Base-by-base conservation (phyloP, 116 monocot genomes). In the Dioscorea cayenensis region DNA sequence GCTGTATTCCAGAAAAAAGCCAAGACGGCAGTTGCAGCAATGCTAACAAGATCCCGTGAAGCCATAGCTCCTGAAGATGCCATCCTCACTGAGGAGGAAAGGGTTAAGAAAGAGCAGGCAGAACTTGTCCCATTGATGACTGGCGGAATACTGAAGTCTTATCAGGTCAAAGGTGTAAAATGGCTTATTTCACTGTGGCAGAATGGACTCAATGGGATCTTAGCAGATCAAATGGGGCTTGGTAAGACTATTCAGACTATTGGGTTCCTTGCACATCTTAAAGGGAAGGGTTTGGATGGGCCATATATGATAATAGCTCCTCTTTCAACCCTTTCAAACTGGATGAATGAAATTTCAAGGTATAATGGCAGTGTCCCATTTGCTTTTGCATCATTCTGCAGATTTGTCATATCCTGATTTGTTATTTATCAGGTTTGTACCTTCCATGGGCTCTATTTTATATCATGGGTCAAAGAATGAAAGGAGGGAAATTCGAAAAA, bases 211-310 rank as follows among this genome's bases (percentile, higher is more conserved):
- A 96, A 96, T 86, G 96, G 96, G 28, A 97, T 97, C 36, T 72
- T 97, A 51, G 96, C 96, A 9, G 96, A 97, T 81, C 96, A 97
- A 78, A 97, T 97, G 97, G 97, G 97, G 25, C 86, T 97, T 61
- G 97, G 97, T 9, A 97, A 97, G 81, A 97, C 97, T 64, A 86
- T 97, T 27, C 97, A 97, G 73, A 93, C 97, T 7, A 86, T 97
- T 79, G 97, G 81, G 18, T 97, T 97, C 75, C 81, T 97, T 75
- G 97, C 97, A 27, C 97, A 97, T 82, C 81, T 97, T 20, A 97
- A 88, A 78, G 97, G 97, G 28, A 90, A 92, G 64, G 97, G 88
- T 49, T 76, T 93, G 68, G 75, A 88, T 80, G 97, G 97, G 19
- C 97, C 93, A 50, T 97, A 85, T 75, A 72, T 97, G 79, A 61